A percentile compares a stretch with the other conserved stretches of the same genome.
phyloP scores from a whole-genome alignment of 345 rosid species.

The Moricandia moricandioides region DNA sequence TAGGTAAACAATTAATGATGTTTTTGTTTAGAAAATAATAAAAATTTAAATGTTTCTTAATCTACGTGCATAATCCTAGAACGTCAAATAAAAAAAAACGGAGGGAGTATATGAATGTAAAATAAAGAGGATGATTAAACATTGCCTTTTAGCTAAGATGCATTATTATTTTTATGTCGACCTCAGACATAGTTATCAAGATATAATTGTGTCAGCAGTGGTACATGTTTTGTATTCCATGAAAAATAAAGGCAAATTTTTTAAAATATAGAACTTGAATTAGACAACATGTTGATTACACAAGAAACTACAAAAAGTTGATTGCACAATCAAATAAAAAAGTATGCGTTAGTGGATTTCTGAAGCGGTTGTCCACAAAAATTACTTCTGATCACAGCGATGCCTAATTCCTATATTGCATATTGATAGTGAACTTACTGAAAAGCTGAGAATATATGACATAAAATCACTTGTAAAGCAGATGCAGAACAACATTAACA shows the following conservation, averaged over 20 bases:
- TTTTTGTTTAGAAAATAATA: no score
- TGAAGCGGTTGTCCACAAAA: conserved; percentile 30
- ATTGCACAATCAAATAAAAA: conserved; percentile 8
- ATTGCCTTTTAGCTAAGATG: neutral
- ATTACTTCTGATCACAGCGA: conserved; percentile 8
- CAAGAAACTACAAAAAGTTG: neutral
- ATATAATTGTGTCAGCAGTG: neutral
- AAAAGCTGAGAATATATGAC: neutral
- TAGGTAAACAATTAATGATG: no score
- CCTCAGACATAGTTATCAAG: neutral
- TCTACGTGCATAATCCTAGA: no score
- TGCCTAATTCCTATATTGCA: neutral
- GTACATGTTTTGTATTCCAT: neutral
- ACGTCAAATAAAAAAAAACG: no score
- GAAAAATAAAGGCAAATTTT: neutral
- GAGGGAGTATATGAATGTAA: neutral
- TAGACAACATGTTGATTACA: neutral
- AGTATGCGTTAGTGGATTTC: conserved; percentile 14
- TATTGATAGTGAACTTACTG: neutral
- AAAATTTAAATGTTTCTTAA: no score
- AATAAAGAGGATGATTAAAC: neutral
- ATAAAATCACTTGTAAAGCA: neutral
- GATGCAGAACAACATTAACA: neutral
- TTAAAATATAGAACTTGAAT: neutral
- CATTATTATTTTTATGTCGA: neutral